Conservation (phyloP, 2,329 filamentous ascomycete genomes). For the Neofusicoccum umdonicola region DNA sequence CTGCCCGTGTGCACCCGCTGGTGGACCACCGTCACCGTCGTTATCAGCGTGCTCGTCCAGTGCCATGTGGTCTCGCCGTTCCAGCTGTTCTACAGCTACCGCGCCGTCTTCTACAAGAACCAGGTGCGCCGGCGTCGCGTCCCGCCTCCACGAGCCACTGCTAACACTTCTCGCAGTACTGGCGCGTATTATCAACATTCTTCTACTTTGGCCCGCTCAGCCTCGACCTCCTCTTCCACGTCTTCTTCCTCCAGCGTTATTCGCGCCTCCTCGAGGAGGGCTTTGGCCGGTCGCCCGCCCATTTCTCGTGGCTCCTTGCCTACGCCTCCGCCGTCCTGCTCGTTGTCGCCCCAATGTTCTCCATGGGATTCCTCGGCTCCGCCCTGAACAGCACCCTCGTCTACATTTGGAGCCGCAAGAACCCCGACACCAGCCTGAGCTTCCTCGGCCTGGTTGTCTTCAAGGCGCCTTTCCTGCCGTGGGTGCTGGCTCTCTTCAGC, state of each 20-base stretch:
- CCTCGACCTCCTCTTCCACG: constrained; percentile 92
- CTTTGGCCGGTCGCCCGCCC: constrained; percentile 83
- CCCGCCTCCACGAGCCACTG: neutral
- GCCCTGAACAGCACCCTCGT: constrained; percentile 89
- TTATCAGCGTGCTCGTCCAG: constrained; percentile 85
- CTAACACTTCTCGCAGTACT: constrained; percentile 63
- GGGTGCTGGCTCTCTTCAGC: constrained; percentile 92
- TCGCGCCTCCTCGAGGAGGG: constrained; percentile 92
- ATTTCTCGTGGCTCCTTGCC: constrained; percentile 91
- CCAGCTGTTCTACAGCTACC: constrained; percentile 95
- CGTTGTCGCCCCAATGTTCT: constrained; percentile 78
- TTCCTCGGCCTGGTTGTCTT: constrained; percentile 86
- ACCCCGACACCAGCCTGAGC: constrained; percentile 85
- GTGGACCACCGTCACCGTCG: constrained; percentile 92
- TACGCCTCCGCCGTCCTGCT: constrained; percentile 81
- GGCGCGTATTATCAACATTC: constrained; percentile 94
- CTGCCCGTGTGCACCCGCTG: constrained; percentile 94
- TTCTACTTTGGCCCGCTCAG: constrained; percentile 95
- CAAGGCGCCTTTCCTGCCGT: constrained; percentile 89
- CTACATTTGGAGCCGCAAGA: constrained; percentile 96
- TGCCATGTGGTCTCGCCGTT: constrained; percentile 90
- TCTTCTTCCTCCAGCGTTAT: constrained; percentile 97
- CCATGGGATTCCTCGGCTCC: constrained; percentile 91
- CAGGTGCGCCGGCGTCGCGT: constrained; percentile 62
- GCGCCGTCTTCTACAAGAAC: constrained; percentile 84